Evolutionary conservation across 331 rosid species (phyloP), one percentile per base, ranked within the genome.

Genomic region (Arachis monticola): DNA sequence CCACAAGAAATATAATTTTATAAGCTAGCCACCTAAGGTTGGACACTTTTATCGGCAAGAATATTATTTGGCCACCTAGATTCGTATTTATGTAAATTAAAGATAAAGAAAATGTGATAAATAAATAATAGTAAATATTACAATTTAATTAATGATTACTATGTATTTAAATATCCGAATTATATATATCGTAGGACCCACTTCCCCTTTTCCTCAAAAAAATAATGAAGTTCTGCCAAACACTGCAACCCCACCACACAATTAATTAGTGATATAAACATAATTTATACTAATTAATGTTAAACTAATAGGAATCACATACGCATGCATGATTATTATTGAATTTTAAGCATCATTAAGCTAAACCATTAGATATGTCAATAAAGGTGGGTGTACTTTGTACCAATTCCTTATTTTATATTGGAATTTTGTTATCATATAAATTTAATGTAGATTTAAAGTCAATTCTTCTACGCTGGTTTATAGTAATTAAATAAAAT

Each of bases 221-320:
- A 48, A 48, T 48, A 48, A 48, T 48, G n/a, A 10, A 48, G 35
- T 70, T 42, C 67, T 45, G 81, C 75, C 80, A 81, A 3, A 27
- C 2, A 27, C 30, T 27, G 53, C 72, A 64, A 62, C 71, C 82
- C 82, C 72, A 84, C 76, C 76, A 9, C 32, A 48, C 2, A 27
- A 7, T 51, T 3, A 2, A 5, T 53, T 38, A 38, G 41, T 38
- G 41, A 38, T 38, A 38, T 38, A 38, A 4, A 4, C 41, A 38
- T 38, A 38, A 38, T 38, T 0, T 38, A 38, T 5, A 38, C 5
- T 38, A 38, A 38, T 38, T 38, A 38, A 38, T 38, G 35, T 72
- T 79, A 32, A 69, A 69, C 40, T 51, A 1, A 46, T 51, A 1
- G 67, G 60, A 78, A 57, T 73, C 71, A 31, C 41, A 38, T 38